Evolutionary conservation across 1,139 yeast genomes (phyloP).

Genomic region (Magnusiomyces sp.): DNA sequence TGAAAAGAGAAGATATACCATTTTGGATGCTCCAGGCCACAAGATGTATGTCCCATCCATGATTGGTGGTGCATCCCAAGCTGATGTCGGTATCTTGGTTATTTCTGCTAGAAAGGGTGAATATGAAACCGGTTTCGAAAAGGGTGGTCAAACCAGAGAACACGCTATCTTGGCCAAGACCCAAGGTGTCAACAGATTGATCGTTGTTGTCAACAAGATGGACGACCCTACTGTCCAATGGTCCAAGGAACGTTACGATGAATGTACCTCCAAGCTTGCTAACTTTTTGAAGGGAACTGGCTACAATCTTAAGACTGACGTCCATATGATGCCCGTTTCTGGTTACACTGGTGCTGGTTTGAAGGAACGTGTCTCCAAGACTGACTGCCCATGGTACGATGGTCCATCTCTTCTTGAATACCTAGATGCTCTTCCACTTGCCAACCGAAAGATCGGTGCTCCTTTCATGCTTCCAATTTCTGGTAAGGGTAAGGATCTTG

Average conservation of each 20-base stretch:
- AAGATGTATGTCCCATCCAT: slow-evolving; percentile 96
- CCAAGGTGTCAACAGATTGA: slow-evolving; percentile 89
- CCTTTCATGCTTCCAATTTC: slow-evolving; percentile 97
- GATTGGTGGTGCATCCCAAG: slow-evolving; percentile 99
- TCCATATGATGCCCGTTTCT: slow-evolving; percentile 90
- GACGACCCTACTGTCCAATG: slow-evolving; percentile 95
- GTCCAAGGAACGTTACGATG: slow-evolving; percentile 95
- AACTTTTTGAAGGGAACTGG: slow-evolving; percentile 84
- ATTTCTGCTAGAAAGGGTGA: slow-evolving; percentile 98
- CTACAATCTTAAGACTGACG: slow-evolving; percentile 71
- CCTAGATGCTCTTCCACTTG: slow-evolving; percentile 73
- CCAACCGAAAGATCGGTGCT: slow-evolving; percentile 80
- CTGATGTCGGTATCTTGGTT: slow-evolving; percentile 93
- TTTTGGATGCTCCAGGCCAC: slow-evolving; percentile 98
- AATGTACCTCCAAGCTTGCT: slow-evolving; percentile 78
- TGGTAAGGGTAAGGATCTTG: slow-evolving; percentile 92
- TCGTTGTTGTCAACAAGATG: slow-evolving; percentile 96
- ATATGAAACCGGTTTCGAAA: slow-evolving; percentile 97
- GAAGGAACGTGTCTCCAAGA: slow-evolving; percentile 67
- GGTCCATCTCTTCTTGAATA: slow-evolving; percentile 91
- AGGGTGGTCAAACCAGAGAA: slow-evolving; percentile 98
- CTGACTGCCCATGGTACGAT: slow-evolving; percentile 82
- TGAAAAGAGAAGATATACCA: slow-evolving; percentile 93
- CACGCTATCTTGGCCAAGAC: slow-evolving; percentile 97
- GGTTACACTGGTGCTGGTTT: slow-evolving; percentile 97